Percentiles rank a stretch among this genome's conserved stretches.
Conservation (phyloP, 2,329 filamentous ascomycete species). For the Sporothrix humicola region DNA sequence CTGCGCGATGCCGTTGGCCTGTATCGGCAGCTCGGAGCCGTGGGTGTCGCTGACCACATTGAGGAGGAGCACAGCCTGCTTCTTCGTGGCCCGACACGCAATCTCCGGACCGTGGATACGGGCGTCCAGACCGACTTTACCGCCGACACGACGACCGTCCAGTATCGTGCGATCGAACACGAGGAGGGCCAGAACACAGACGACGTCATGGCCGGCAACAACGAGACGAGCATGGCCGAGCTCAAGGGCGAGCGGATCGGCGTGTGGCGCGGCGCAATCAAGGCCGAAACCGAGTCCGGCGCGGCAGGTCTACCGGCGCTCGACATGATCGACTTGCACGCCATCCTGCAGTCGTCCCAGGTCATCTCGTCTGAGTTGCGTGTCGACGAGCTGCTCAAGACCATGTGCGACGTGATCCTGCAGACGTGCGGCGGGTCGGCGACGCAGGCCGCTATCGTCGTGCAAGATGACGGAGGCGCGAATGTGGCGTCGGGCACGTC, state of each 20-base stretch:
- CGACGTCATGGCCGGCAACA: conserved; percentile 47
- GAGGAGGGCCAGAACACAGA: conserved; percentile 53
- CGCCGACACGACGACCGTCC: conserved; percentile 58
- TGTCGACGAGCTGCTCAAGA: conserved; percentile 75
- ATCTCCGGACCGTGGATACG: conserved; percentile 64
- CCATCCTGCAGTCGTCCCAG: conserved; percentile 78
- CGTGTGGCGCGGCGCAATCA: conserved; percentile 67
- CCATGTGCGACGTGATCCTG: conserved; percentile 81
- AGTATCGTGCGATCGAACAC: conserved; percentile 54
- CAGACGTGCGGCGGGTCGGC: conserved; percentile 75
- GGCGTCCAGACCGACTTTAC: conserved; percentile 72
- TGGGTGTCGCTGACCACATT: conserved; percentile 70
- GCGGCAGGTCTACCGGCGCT: conserved; percentile 71
- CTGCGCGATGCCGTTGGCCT: conserved; percentile 70
- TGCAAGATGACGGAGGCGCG: conserved; percentile 66
- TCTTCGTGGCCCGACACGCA: conserved; percentile 65
- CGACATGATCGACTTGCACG: conserved; percentile 82
- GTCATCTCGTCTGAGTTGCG: conserved; percentile 79
- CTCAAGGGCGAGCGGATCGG: conserved; percentile 64
- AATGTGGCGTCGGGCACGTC: background rate
- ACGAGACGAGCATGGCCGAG: conserved; percentile 53
- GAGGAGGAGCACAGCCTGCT: conserved; percentile 71
- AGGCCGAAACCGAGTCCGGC: conserved; percentile 53
- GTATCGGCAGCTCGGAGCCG: conserved; percentile 71
- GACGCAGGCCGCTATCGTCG: conserved; percentile 73